These are phyloP conservation scores for Cutaneotrichosporon daszewskae DNA, from an alignment of 1,284 basidiomycete species.

Conservation along the genomic window DNA sequence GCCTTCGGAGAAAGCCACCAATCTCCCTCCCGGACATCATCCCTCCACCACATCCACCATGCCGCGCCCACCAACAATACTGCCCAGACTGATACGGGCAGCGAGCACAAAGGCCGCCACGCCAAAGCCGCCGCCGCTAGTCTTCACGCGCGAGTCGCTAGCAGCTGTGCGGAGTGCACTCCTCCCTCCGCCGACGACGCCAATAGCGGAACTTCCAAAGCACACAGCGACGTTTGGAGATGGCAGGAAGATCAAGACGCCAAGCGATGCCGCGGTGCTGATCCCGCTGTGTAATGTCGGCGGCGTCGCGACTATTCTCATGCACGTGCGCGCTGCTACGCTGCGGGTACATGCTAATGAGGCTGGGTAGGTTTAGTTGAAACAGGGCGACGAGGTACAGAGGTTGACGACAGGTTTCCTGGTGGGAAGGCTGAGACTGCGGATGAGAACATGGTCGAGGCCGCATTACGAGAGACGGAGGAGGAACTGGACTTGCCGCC, in stretches of 20 bases:
- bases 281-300: conserved; percentile 40
- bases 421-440: conserved; percentile 33
- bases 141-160: conserved; percentile 27
- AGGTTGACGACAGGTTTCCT: conserved; percentile 26
- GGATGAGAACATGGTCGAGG: conserved; percentile 25
- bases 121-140: conserved; percentile 5
- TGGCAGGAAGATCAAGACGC: neutral
- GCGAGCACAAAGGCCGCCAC: no score
- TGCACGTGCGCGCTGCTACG: conserved; percentile 29
- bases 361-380: conserved; percentile 35
- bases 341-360: conserved; percentile 40
- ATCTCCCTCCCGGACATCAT: no score
- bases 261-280: conserved; percentile 33
- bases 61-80: no score
- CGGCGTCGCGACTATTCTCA: conserved; percentile 27
- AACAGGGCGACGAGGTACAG: neutral
- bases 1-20: no score
- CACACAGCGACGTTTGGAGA: conserved; percentile 19
- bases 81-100: no score
- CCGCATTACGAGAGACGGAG: conserved; percentile 36
- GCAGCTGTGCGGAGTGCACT: conserved; percentile 17
- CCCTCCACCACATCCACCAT: no score
- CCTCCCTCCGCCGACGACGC: conserved; percentile 9
- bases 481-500: conserved; percentile 35
- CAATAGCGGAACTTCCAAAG: conserved; percentile 17